These are phyloP conservation scores for Sarcomyxa edulis DNA, from an alignment of 768 basidiomycete species.

Conservation along the genomic window DNA sequence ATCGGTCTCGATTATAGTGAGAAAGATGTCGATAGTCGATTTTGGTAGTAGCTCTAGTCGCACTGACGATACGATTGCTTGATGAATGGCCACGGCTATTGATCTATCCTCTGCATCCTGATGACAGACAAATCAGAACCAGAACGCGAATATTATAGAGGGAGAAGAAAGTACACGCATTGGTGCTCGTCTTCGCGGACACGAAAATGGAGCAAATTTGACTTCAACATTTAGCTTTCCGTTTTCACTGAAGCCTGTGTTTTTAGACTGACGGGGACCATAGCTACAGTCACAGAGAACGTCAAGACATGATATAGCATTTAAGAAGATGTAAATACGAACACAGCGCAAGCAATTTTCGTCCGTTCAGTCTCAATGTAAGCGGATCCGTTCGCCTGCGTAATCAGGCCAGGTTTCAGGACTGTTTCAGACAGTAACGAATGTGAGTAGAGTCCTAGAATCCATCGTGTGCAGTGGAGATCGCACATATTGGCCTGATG, in stretches of 20 bases:
- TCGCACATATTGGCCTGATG: conserved; percentile 83
- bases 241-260: conserved; percentile 74
- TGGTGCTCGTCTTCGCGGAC: conserved; percentile 69
- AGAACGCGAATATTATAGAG: too few relatives aligned
- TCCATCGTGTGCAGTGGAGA: not conserved
- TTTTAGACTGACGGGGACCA: conserved; percentile 83
- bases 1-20: conserved; percentile 89
- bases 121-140: conserved; percentile 9
- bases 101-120: conserved; percentile 95
- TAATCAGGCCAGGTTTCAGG: conserved; percentile 84
- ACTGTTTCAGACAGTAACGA: conserved; percentile 38
- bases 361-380: conserved; percentile 91
- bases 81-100: conserved; percentile 77
- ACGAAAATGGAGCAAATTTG: conserved; percentile 95
- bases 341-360: conserved; percentile 97
- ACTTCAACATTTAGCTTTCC: conserved; percentile 93
- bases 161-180: conserved; percentile 59
- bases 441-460: conserved; percentile 13
- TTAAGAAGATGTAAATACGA: conserved; percentile 24
- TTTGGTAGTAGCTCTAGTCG: conserved; percentile 91
- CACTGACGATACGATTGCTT: conserved; percentile 79
- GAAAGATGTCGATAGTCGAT: conserved; percentile 86
- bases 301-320: conserved; percentile 7
- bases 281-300: conserved; percentile 47
- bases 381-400: conserved; percentile 92